A percentile compares a stretch with the other conserved stretches of the same genome.
Conservation (phyloP, 2,329 filamentous ascomycete genomes). For the Laburnicola sp. region DNA sequence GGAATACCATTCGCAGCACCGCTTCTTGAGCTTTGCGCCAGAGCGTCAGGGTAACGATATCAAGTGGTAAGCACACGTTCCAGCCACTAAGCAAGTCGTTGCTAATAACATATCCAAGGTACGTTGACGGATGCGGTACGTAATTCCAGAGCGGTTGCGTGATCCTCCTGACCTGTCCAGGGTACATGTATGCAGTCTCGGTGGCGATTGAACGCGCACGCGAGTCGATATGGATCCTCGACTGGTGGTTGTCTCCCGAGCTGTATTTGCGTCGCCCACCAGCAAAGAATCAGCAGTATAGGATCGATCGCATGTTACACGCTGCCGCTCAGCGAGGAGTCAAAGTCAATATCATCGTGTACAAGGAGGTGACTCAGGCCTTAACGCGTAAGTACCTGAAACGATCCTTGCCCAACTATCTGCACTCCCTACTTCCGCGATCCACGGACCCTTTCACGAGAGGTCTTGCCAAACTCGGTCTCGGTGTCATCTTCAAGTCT, state of each 20-base stretch:
- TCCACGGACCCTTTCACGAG: constrained; percentile 48
- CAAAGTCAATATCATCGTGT: constrained; percentile 82
- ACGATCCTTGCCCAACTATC: constrained; percentile 48
- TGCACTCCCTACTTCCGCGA: constrained; percentile 49
- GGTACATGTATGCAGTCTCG: constrained; percentile 82
- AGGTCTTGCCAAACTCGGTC: constrained; percentile 45
- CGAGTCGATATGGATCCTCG: constrained; percentile 81
- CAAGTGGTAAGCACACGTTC: constrained; percentile 86
- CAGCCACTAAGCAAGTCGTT: background rate
- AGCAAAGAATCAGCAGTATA: constrained; percentile 77
- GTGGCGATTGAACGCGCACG: constrained; percentile 75
- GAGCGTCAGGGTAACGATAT: constrained; percentile 70
- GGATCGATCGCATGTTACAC: constrained; percentile 79
- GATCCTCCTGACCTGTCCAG: constrained; percentile 14
- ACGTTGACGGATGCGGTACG: constrained; percentile 7
- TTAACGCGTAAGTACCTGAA: constrained; percentile 68
- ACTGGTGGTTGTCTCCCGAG: constrained; percentile 89
- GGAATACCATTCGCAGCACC: constrained; percentile 51
- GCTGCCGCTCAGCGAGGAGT: constrained; percentile 83
- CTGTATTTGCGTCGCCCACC: constrained; percentile 84
- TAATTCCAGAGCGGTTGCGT: background rate
- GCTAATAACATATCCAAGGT: background rate
- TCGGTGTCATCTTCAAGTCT: constrained; percentile 50
- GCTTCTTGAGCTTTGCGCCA: constrained; percentile 69
- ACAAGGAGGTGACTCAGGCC: constrained; percentile 81